Base-by-base conservation (phyloP, 306 rosid species). In the Cucurbita maxima region DNA sequence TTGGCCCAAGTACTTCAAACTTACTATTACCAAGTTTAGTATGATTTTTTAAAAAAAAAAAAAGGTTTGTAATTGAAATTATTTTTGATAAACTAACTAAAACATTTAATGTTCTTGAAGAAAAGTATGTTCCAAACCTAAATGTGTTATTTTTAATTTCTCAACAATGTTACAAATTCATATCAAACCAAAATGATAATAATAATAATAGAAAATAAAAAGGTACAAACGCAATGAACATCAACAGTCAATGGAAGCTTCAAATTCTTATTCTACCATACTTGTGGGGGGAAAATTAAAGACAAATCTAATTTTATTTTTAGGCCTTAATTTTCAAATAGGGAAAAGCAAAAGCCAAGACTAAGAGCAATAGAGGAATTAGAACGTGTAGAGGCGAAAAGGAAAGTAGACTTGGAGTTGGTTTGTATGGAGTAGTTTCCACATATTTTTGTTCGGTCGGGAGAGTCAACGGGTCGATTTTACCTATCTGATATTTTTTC, bases 401-500 rank as follows among this genome's bases (percentile, higher is more conserved):
- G 64, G 93, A 79, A 64, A 83, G 75, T 16, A 80, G 64, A 36
- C 19, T 1, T 14, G 71, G 82, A 73, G 47, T n/a, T 64, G 69
- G 51, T 30, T 77, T 7, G 69, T 78, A 69, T 59, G 71, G 82
- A 36, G 81, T 3, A 36, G 12, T 30, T 8, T 76, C 81, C 40
- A 36, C 75, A 59, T 54, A 72, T 5, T 13, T 37, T 10, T 61
- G 78, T 71, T 80, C 79, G 14, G 20, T 73, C 0, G 89, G 97
- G 58, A 88, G 78, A 37, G 92, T 84, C 22, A 71, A 64, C 30
- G 20, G 52, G 55, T 93, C 96, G 75, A 93, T 30, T 45, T 87
- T 76, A 5, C 97, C 98, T 30, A 88, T 78, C 2, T 18, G 79
- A 86, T 81, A 88, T 50, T 77, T 81, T 60, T 82, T 58, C 93